phyloP scores from a whole-genome alignment of 2,329 filamentous ascomycete species.

The Helotiales sp. region DNA sequence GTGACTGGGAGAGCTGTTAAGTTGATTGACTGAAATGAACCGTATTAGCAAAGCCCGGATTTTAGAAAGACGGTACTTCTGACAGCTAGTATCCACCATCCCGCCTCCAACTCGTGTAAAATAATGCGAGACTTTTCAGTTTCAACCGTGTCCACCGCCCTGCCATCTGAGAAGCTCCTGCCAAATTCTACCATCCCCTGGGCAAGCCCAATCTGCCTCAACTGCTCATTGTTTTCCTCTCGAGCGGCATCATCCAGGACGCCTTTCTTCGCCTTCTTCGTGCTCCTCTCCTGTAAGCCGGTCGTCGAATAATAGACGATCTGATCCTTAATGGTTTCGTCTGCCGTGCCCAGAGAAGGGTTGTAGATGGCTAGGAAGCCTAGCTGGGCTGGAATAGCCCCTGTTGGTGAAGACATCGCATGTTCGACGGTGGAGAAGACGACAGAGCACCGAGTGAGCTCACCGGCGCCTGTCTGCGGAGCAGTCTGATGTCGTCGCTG shows the following conservation, averaged over 20 bases:
- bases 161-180: constrained; percentile 80
- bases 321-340: constrained; percentile 71
- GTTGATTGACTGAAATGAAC: constrained; percentile 71
- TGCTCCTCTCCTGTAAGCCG: constrained; percentile 20
- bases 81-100: constrained; percentile 96
- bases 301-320: constrained; percentile 80
- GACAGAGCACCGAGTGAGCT: background rate
- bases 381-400: constrained; percentile 72
- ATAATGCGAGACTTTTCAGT: constrained; percentile 88
- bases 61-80: constrained; percentile 44
- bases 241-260: constrained; percentile 44
- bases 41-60: constrained; percentile 24
- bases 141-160: constrained; percentile 82
- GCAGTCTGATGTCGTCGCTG: background rate
- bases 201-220: constrained; percentile 92
- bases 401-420: constrained; percentile 40
- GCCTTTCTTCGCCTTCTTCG: constrained; percentile 31
- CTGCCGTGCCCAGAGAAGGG: constrained; percentile 72
- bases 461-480: background rate
- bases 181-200: constrained; percentile 97
- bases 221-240: constrained; percentile 80
- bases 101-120: constrained; percentile 82
- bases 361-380: constrained; percentile 96
- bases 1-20: constrained; percentile 74
- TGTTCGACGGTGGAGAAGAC: constrained; percentile 12